These are phyloP conservation scores for Erigeron canadensis DNA, from an alignment of 129 eudicot species.

Conservation along the genomic window DNA sequence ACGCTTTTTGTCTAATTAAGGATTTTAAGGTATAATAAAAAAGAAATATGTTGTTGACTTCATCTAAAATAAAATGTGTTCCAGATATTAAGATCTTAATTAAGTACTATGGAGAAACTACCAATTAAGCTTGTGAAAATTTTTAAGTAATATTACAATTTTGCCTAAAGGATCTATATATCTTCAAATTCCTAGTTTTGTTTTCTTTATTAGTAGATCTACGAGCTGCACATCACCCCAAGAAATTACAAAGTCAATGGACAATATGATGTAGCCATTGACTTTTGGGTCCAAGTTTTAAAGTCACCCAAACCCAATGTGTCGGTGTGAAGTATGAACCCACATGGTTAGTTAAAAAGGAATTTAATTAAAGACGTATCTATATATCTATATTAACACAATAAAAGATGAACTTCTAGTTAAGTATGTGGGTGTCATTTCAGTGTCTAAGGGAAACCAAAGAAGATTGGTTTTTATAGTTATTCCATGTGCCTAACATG, in stretches of 20 bases:
- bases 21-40: no score
- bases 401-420: constrained; percentile 9
- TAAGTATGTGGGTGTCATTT: constrained; percentile 20
- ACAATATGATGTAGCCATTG: constrained; percentile 2
- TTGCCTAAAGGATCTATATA: not conserved
- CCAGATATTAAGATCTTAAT: no score
- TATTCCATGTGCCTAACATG: constrained; percentile 22
- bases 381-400: not conserved
- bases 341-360: constrained; percentile 19
- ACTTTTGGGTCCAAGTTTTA: constrained; percentile 20
- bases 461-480: constrained; percentile 4
- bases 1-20: no score
- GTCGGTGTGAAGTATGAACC: constrained; percentile 35
- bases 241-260: constrained; percentile 15
- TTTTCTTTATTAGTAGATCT: not conserved
- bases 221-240: not conserved
- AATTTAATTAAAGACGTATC: not conserved
- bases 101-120: no score
- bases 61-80: no score
- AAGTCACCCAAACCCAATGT: not conserved
- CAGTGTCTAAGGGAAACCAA: constrained; percentile 12
- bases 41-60: no score
- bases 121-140: no score
- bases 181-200: not conserved
- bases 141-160: no score